A percentile compares a stretch with the other conserved stretches of the same genome.
phyloP scores from a whole-genome alignment of 495 filamentous ascomycete species.

The Xylaria telfairii region DNA sequence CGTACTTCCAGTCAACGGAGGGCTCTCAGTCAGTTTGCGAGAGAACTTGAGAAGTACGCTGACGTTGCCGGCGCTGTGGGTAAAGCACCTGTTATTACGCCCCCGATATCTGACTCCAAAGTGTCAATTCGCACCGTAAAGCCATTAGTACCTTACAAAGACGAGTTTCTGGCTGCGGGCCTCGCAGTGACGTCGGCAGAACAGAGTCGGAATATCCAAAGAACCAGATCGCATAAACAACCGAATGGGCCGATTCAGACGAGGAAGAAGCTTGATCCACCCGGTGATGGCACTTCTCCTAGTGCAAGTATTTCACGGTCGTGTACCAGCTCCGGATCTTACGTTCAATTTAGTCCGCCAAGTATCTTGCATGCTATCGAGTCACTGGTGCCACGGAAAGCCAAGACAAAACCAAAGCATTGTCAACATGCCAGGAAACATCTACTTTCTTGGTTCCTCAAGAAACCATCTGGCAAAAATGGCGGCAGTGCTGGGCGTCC shows the following conservation, averaged over 20 bases:
- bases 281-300: constrained; percentile 19
- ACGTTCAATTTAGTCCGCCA: constrained; percentile 39
- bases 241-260: constrained; percentile 4
- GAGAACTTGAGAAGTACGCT: constrained; percentile 50
- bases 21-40: constrained; percentile 47
- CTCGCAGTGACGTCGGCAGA: constrained; percentile 57
- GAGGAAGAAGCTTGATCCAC: constrained; percentile 22
- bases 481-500: background rate
- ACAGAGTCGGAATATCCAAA: constrained; percentile 35
- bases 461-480: constrained; percentile 25
- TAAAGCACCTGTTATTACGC: constrained; percentile 37
- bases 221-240: constrained; percentile 19
- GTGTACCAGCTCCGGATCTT: constrained; percentile 32
- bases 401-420: constrained; percentile 24
- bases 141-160: constrained; percentile 50
- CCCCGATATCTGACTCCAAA: constrained; percentile 39
- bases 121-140: constrained; percentile 52
- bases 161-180: constrained; percentile 53
- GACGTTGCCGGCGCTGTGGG: constrained; percentile 35
- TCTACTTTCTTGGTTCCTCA: constrained; percentile 36
- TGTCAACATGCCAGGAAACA: constrained; percentile 27
- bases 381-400: constrained; percentile 21
- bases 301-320: constrained; percentile 11
- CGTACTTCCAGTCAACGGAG: constrained; percentile 47
- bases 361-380: constrained; percentile 25